A percentile compares a stretch with the other conserved stretches of the same genome.
phyloP scores from a whole-genome alignment of 176 grass and related monocot genomes.

The Dactylis glomerata region DNA sequence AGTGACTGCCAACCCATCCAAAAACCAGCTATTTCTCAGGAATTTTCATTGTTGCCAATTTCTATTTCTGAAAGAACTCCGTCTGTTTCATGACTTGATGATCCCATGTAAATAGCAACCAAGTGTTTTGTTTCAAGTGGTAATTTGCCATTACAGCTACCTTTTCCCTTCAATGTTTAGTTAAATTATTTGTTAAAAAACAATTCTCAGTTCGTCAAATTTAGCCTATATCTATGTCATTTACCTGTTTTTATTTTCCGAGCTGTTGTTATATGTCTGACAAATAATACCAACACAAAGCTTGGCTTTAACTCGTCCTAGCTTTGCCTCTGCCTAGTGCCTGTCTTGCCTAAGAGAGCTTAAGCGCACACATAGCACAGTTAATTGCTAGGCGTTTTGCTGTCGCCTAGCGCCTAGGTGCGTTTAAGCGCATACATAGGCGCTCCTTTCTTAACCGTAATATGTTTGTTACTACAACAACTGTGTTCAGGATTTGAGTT shows the following conservation, averaged over 20 bases:
- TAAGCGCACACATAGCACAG: too few species aligned
- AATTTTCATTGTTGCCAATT: not conserved
- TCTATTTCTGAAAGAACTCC: not conserved
- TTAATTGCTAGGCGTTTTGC: too few species aligned
- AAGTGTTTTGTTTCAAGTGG: not conserved
- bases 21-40: not conserved
- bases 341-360: too few species aligned
- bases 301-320: too few species aligned
- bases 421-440: too few species aligned
- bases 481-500: conserved; percentile 1
- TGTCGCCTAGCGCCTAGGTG: too few species aligned
- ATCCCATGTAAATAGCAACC: not conserved
- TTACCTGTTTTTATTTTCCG: not conserved
- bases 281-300: too few species aligned
- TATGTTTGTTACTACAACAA: not conserved
- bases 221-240: not conserved
- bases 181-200: not conserved
- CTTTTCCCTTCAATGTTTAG: not conserved
- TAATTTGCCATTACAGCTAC: not conserved
- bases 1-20: not conserved
- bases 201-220: not conserved
- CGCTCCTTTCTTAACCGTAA: too few species aligned
- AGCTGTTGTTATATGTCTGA: not conserved
- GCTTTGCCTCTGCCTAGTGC: too few species aligned
- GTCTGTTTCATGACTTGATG: not conserved